phyloP scores from a whole-genome alignment of 352 stramenopile species.

The Phytopythium helicoides region DNA sequence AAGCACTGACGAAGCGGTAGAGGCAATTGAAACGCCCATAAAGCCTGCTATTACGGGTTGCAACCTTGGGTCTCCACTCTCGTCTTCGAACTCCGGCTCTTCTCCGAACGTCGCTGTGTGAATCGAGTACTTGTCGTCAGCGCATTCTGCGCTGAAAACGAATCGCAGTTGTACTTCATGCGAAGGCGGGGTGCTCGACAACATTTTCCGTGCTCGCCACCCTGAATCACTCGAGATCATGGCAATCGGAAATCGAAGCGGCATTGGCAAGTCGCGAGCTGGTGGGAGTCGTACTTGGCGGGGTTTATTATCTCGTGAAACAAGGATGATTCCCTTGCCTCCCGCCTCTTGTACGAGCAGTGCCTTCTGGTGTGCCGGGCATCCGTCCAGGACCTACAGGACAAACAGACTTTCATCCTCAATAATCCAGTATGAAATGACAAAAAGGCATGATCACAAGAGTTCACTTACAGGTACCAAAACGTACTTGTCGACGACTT shows the following conservation, averaged over 20 bases:
- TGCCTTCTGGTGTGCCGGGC: slow-evolving; percentile 67
- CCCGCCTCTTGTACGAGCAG: slow-evolving; percentile 52
- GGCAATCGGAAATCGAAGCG: slow-evolving; percentile 50
- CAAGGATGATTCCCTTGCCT: slow-evolving; percentile 57
- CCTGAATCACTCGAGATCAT: slow-evolving; percentile 72
- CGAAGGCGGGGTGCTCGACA: slow-evolving; percentile 22
- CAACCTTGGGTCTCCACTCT: background rate
- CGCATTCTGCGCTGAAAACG: slow-evolving; percentile 51
- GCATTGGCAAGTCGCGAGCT: slow-evolving; percentile 30
- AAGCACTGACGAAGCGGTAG: slow-evolving; percentile 28
- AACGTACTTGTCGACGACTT: slow-evolving; percentile 54
- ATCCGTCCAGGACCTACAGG: slow-evolving; percentile 38
- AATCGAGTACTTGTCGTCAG: slow-evolving; percentile 37
- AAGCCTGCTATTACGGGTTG: slow-evolving; percentile 29
- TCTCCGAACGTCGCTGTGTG: slow-evolving; percentile 39
- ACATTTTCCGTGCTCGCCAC: slow-evolving; percentile 34
- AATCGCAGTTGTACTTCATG: slow-evolving; percentile 46
- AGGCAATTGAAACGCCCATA: slow-evolving; percentile 47
- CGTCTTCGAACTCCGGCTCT: slow-evolving; percentile 17
- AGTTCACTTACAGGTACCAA: slow-evolving; percentile 42
- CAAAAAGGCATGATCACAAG: too few species aligned
- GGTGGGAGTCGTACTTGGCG: slow-evolving; percentile 44
- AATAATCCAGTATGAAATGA: too few species aligned
- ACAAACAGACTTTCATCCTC: too few species aligned
- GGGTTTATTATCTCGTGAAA: slow-evolving; percentile 56